Conservation (phyloP, 306 rosid species). For the Acacia confusa region DNA sequence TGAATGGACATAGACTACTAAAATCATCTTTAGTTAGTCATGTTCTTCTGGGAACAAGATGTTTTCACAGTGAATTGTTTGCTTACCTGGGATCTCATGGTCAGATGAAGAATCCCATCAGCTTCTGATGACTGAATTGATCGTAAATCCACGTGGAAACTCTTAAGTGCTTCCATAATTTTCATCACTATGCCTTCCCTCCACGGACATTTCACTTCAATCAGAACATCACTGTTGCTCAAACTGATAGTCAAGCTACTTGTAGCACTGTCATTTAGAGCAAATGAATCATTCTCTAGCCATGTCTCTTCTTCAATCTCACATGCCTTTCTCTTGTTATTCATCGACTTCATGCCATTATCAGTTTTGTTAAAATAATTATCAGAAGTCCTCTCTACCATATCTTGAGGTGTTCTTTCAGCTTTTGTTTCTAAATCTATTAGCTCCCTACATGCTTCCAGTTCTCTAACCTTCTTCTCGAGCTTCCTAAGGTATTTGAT, state of each 20-base stretch:
- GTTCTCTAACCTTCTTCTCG: conserved; percentile 65
- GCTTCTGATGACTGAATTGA: conserved; percentile 71
- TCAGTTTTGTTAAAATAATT: conserved; percentile 51
- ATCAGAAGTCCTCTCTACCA: conserved; percentile 63
- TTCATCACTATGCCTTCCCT: conserved; percentile 59
- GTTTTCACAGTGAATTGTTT: conserved; percentile 13
- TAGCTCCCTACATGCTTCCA: conserved; percentile 50
- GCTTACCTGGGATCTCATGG: conserved; percentile 67
- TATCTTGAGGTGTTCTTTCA: conserved; percentile 53
- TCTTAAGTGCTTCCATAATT: conserved; percentile 64
- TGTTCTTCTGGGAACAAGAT: neutral
- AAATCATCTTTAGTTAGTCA: neutral
- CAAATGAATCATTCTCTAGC: conserved; percentile 37
- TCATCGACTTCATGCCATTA: conserved; percentile 47
- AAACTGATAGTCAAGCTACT: conserved; percentile 46
- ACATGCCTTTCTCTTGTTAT: conserved; percentile 71
- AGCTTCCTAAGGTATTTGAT: conserved; percentile 75
- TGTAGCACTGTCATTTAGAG: conserved; percentile 29
- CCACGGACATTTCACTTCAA: conserved; percentile 60
- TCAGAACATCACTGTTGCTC: conserved; percentile 46
- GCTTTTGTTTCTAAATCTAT: conserved; percentile 44
- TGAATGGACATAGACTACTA: neutral
- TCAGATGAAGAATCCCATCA: conserved; percentile 61
- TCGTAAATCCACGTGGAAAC: conserved; percentile 57
- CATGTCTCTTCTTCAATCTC: conserved; percentile 45